A percentile compares a stretch with the other conserved stretches of the same genome.
Conservation (phyloP, 352 stramenopile species). For the Phytophthora agathidicida region DNA sequence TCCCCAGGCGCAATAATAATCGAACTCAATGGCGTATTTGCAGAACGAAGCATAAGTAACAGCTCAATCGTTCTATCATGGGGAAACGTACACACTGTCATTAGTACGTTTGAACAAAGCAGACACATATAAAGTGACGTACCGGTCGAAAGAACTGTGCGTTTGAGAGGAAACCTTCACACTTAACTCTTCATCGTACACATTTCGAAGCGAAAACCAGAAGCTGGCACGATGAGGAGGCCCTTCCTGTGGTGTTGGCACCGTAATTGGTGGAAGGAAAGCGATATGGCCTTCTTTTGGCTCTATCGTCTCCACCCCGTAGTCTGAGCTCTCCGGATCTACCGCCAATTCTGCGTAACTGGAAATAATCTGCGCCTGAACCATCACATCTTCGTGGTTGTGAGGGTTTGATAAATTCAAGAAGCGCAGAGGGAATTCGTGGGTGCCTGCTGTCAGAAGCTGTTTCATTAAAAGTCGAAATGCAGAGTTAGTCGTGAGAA, state of each 20-base stretch:
- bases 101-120: constrained; percentile 8
- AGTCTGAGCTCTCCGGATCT: constrained; percentile 74
- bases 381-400: constrained; percentile 71
- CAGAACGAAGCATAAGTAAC: constrained; percentile 77
- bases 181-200: constrained; percentile 86
- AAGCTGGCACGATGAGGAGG: constrained; percentile 69
- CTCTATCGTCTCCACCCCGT: constrained; percentile 28
- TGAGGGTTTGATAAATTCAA: constrained; percentile 83
- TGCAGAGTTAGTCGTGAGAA: constrained; percentile 8
- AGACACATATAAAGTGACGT: constrained; percentile 12
- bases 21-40: constrained; percentile 76
- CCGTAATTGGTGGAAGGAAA: constrained; percentile 74
- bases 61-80: constrained; percentile 70
- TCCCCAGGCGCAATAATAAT: constrained; percentile 77
- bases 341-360: constrained; percentile 84
- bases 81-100: not conserved
- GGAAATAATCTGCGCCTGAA: constrained; percentile 81
- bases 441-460: constrained; percentile 53
- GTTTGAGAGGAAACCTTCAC: constrained; percentile 64
- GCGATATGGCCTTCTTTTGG: constrained; percentile 54
- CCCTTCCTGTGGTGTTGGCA: constrained; percentile 64
- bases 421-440: constrained; percentile 70
- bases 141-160: constrained; percentile 54
- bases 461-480: constrained; percentile 20
- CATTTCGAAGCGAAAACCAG: constrained; percentile 86